phyloP scores from a whole-genome alignment of 805 yeast genomes.

The Candida incommunis region DNA sequence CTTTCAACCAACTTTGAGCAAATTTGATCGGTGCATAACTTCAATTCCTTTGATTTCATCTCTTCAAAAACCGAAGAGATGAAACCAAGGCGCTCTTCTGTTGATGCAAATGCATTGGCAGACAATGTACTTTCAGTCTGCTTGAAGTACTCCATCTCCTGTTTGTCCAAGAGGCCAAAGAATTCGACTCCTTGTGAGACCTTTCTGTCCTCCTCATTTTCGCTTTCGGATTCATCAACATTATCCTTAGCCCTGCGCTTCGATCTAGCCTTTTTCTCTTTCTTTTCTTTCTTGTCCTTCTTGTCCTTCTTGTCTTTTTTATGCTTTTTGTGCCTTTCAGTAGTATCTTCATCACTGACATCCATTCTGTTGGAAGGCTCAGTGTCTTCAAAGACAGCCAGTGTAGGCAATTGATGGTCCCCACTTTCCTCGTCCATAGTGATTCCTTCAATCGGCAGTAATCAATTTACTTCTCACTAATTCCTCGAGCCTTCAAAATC shows the following conservation, averaged over 20 bases:
- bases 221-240: background rate
- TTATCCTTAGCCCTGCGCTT: constrained; percentile 3
- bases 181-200: constrained; percentile 30
- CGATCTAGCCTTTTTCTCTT: constrained; percentile 4
- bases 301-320: constrained; percentile 2
- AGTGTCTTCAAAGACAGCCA: background rate
- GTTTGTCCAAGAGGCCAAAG: constrained; percentile 74
- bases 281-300: constrained; percentile 2
- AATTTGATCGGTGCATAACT: constrained; percentile 84
- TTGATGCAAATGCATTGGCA: constrained; percentile 57
- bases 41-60: constrained; percentile 76
- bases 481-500: no score
- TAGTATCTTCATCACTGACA: background rate
- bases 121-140: constrained; percentile 81
- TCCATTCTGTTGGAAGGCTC: background rate
- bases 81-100: constrained; percentile 63
- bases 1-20: constrained; percentile 90
- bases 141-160: constrained; percentile 82
- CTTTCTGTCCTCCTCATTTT: constrained; percentile 5
- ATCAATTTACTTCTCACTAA: no score
- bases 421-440: no score
- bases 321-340: constrained; percentile 1
- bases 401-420: no score
- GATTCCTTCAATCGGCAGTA: no score
- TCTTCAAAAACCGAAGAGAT: constrained; percentile 72